These are phyloP conservation scores for Cladosporium phlei DNA, from an alignment of 2,329 filamentous ascomycete species.

Conservation along the genomic window DNA sequence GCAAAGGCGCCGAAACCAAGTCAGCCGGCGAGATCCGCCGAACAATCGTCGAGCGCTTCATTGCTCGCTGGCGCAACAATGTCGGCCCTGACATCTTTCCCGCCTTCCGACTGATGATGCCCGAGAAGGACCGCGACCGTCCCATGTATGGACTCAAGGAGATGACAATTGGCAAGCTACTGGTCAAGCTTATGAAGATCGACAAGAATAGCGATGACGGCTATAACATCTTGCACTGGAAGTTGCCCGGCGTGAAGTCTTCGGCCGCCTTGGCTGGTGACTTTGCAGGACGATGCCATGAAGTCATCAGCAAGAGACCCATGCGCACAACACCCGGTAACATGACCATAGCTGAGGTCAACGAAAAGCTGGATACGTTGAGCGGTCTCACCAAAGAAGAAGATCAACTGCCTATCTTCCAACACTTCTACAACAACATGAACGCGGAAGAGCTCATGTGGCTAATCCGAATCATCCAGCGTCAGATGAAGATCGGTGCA, in stretches of 20 bases:
- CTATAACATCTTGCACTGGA: slow-evolving; percentile 84
- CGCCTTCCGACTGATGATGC: slow-evolving; percentile 82
- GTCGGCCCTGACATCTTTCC: slow-evolving; percentile 93
- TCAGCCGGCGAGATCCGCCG: slow-evolving; percentile 71
- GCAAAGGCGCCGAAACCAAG: slow-evolving; percentile 25
- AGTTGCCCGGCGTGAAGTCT: slow-evolving; percentile 67
- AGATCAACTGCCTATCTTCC: slow-evolving; percentile 76
- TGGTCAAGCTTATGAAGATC: slow-evolving; percentile 92
- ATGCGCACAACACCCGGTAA: slow-evolving; percentile 68
- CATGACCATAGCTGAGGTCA: slow-evolving; percentile 86
- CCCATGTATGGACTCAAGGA: slow-evolving; percentile 94
- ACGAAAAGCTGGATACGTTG: slow-evolving; percentile 74
- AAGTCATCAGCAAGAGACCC: slow-evolving; percentile 78
- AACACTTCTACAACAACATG: slow-evolving; percentile 83
- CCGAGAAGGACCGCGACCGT: slow-evolving; percentile 86
- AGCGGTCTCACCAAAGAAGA: slow-evolving; percentile 68
- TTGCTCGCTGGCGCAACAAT: slow-evolving; percentile 77
- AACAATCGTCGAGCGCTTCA: slow-evolving; percentile 79
- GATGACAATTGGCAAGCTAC: slow-evolving; percentile 77
- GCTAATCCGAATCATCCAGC: slow-evolving; percentile 88
- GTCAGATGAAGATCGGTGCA: slow-evolving; percentile 69
- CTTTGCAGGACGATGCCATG: slow-evolving; percentile 83
- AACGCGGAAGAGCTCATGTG: slow-evolving; percentile 90
- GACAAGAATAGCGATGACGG: slow-evolving; percentile 86
- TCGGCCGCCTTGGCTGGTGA: slow-evolving; percentile 72